Evolutionary conservation across 83 land plant genomes (phyloP), one percentile per base, ranked within the genome.

Genomic region (Thuja plicata): DNA sequence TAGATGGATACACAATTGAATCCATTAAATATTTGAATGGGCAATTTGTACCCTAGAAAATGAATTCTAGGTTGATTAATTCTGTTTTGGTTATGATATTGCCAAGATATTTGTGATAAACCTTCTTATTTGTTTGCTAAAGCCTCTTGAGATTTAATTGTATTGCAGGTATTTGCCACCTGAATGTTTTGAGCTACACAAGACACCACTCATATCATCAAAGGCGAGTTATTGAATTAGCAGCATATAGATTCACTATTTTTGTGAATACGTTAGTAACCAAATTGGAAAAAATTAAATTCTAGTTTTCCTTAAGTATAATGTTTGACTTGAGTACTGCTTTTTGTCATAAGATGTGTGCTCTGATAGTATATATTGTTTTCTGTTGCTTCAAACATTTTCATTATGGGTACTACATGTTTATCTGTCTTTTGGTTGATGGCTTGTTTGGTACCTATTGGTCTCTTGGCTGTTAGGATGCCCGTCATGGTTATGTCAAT

Each of bases 111-210:
- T 32, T 5, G 15, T 15, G 24, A 17, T 84, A 84, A 52, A 50
- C 37, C 27, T 52, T 30, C 7, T 50, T 1, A 84, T 34, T 50
- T 84, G 86, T 84, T 43, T 46, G 38, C 21, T 84, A 2, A 82
- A 84, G 16, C 35, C 57, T 52, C 21, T 50, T 84, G 78, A 62
- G 12, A 87, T 84, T 27, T 88, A 55, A 62, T n/a, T 86, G 27
- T 11, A 62, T 82, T 88, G 77, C 93, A 97, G 99, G 99, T 98
- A 98, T 88, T 89, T 98, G 88, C 99, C 99, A 38, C 99, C 99
- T 16, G 99, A 98, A 88, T 98, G 99, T 90, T 98, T 98, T 94
- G 99, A 98, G 90, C 91, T 98, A 45, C 94, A 92, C 91, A 95
- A 91, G 94, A 97, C 95, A 43, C 99, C 99, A 54, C 90, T 98